Evolutionary conservation across 1,284 basidiomycete species (phyloP).

Genomic region (Boletus nobilissimus): DNA sequence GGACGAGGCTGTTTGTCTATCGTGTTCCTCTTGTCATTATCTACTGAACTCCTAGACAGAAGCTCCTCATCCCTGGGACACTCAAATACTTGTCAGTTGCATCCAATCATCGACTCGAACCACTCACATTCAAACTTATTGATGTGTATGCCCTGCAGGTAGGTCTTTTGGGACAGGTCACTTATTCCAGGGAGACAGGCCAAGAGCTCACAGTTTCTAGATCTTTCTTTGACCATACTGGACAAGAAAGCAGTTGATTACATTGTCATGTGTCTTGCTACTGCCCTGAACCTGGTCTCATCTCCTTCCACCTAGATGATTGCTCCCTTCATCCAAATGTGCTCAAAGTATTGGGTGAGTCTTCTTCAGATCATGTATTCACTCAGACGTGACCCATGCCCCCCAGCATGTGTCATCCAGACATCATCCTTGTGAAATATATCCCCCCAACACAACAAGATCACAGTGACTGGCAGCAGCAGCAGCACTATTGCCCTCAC

Average conservation of each 20-base stretch:
- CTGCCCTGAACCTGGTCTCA: conserved; percentile 66
- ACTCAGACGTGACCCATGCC: conserved; percentile 7
- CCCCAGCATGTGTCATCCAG: conserved; percentile 79
- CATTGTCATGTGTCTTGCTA: conserved; percentile 74
- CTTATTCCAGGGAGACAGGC: conserved; percentile 58
- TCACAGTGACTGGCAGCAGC: conserved; percentile 80
- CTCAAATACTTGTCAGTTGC: conserved; percentile 88
- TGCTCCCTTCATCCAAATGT: conserved; percentile 78
- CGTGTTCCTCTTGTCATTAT: conserved; percentile 1
- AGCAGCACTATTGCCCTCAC: conserved; percentile 92
- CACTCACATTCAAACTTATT: conserved; percentile 82
- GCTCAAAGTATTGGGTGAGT: conserved; percentile 81
- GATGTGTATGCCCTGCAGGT: conserved; percentile 75
- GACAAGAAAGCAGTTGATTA: conserved; percentile 89
- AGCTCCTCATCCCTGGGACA: conserved; percentile 83
- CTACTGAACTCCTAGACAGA: conserved; percentile 54
- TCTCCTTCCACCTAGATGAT: conserved; percentile 87
- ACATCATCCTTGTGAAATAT: conserved; percentile 86
- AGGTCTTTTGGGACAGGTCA: neutral
- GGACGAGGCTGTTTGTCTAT: conserved; percentile 71
- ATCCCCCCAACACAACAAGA: conserved; percentile 87
- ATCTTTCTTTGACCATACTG: conserved; percentile 88
- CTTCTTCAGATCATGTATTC: neutral
- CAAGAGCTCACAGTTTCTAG: conserved; percentile 81
- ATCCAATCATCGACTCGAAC: conserved; percentile 85